Percentiles rank a stretch among this genome's conserved stretches.
phyloP scores from a whole-genome alignment of 2,329 filamentous ascomycete species.

The Fusarium sp. region DNA sequence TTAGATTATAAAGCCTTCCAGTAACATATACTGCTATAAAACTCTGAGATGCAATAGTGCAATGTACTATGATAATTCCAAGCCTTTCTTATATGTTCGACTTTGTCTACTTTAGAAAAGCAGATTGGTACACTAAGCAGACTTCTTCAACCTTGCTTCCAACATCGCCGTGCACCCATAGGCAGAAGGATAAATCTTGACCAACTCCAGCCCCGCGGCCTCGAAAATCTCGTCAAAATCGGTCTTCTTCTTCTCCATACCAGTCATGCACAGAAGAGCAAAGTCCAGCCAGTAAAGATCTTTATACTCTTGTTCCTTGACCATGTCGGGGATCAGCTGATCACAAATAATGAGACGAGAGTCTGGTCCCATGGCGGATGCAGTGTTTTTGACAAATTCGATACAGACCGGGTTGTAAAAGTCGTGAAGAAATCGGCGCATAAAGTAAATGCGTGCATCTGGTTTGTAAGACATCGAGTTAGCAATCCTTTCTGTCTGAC shows the following conservation, averaged over 20 bases:
- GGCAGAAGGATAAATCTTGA: slow-evolving; percentile 50
- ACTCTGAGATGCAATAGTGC: too few relatives aligned
- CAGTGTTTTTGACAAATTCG: slow-evolving; percentile 50
- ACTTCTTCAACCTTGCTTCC: slow-evolving; percentile 47
- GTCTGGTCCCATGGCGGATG: slow-evolving; percentile 50
- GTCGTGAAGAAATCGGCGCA: slow-evolving; percentile 52
- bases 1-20: too few relatives aligned
- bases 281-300: slow-evolving; percentile 53
- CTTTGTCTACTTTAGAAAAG: neutral
- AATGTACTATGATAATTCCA: too few relatives aligned
- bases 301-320: slow-evolving; percentile 43
- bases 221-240: slow-evolving; percentile 52
- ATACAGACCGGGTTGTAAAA: slow-evolving; percentile 50
- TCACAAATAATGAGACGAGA: slow-evolving; percentile 54
- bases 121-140: neutral
- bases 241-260: slow-evolving; percentile 50
- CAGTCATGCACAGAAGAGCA: slow-evolving; percentile 49
- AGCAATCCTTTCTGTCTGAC: neutral
- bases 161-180: slow-evolving; percentile 52
- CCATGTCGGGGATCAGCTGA: slow-evolving; percentile 51
- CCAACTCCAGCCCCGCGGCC: slow-evolving; percentile 49
- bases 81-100: neutral
- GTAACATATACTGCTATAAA: too few relatives aligned
- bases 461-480: neutral
- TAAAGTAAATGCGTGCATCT: slow-evolving; percentile 53